Conservation (phyloP, 441 rosid species). For the Mallotus japonicus region DNA sequence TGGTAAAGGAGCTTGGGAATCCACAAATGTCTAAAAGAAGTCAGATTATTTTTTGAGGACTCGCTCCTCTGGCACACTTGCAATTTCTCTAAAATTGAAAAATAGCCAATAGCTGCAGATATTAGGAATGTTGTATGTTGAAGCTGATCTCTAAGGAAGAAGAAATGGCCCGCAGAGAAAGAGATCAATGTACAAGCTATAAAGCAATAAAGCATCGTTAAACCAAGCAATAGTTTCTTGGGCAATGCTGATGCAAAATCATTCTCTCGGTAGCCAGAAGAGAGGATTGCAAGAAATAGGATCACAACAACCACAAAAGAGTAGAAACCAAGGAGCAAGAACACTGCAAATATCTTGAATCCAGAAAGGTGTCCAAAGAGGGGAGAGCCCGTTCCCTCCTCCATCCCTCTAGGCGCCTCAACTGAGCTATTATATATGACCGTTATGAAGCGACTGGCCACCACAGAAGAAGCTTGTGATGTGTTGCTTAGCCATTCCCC, state of each 20-base stretch:
- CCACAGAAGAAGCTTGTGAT: conserved; percentile 47
- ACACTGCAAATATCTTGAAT: conserved; percentile 41
- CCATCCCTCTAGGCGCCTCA: conserved; percentile 42
- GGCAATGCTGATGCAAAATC: conserved; percentile 40
- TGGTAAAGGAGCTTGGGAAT: too few species aligned
- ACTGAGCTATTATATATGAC: conserved; percentile 50
- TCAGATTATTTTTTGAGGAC: too few species aligned
- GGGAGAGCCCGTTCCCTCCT: conserved; percentile 27
- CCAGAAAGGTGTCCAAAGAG: conserved; percentile 33
- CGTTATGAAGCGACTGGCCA: conserved; percentile 48
- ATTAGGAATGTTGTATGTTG: conserved; percentile 37
- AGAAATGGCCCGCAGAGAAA: conserved; percentile 51
- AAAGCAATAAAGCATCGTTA: conserved; percentile 41
- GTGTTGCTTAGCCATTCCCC: conserved; percentile 48
- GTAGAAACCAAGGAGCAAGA: conserved; percentile 48
- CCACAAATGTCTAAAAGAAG: too few species aligned
- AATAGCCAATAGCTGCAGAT: not conserved
- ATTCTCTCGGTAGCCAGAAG: conserved; percentile 37
- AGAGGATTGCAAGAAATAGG: conserved; percentile 45
- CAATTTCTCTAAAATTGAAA: too few species aligned
- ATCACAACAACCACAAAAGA: conserved; percentile 40
- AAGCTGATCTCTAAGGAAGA: conserved; percentile 34
- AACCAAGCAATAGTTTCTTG: conserved; percentile 36
- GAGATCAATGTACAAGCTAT: conserved; percentile 44
- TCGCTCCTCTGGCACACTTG: too few species aligned